A percentile compares a stretch with the other conserved stretches of the same genome.
Evolutionary conservation across 2,329 filamentous ascomycete genomes (phyloP).

Genomic region (Venturiaceae sp.): DNA sequence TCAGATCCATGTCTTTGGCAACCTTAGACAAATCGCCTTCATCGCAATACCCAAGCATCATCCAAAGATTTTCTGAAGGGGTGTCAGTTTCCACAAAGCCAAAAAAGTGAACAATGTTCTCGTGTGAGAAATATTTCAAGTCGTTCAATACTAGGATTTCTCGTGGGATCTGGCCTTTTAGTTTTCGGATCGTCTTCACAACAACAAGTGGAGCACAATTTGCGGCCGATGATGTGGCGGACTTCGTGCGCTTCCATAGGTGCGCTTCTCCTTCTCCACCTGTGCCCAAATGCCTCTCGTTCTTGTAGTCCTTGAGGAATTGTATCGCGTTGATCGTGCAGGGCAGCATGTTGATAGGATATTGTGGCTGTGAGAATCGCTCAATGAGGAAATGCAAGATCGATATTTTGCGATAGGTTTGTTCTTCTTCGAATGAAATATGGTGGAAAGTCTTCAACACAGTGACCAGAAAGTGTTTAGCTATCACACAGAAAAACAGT

Average conservation of each 20-base stretch:
- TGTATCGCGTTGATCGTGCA: neutral
- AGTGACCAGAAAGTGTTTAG: too few species aligned
- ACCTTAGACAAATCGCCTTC: neutral
- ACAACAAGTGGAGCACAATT: neutral
- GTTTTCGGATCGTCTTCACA: neutral
- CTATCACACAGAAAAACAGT: too few species aligned
- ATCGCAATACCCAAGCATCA: slow-evolving; percentile 3
- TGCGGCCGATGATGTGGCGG: neutral
- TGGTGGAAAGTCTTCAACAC: too few species aligned
- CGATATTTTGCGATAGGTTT: too few species aligned
- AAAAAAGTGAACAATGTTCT: neutral
- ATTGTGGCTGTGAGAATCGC: too few species aligned
- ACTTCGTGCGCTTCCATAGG: neutral
- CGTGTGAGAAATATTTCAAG: neutral
- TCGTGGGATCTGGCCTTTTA: neutral
- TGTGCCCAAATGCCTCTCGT: neutral
- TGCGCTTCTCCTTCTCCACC: neutral
- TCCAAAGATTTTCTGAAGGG: neutral
- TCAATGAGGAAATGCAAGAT: too few species aligned
- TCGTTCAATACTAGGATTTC: neutral
- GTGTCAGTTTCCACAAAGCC: neutral
- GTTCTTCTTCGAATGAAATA: too few species aligned
- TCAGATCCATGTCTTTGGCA: neutral
- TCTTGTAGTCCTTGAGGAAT: neutral
- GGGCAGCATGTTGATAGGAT: neutral